phyloP scores from a whole-genome alignment of 1,284 basidiomycete species.

The Cutaneotrichosporon sp. region DNA sequence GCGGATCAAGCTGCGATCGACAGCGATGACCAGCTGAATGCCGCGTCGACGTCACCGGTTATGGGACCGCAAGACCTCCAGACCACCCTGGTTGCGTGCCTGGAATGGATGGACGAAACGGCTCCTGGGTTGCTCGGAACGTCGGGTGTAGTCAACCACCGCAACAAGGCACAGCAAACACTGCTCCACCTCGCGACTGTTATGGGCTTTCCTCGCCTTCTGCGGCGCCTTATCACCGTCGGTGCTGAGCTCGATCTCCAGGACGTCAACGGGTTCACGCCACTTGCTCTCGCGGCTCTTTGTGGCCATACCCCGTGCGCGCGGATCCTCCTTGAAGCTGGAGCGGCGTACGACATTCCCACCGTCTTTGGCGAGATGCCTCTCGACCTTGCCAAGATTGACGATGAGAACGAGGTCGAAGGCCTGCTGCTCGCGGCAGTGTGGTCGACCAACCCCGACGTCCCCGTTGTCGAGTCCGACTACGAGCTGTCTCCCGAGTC shows the following conservation, averaged over 20 bases:
- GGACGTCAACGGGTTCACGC: slow-evolving; percentile 87
- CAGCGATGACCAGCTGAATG: slow-evolving; percentile 3
- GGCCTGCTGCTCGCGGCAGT: slow-evolving; percentile 50
- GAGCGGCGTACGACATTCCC: slow-evolving; percentile 75
- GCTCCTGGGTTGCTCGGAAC: slow-evolving; percentile 48
- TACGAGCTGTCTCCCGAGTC: slow-evolving; percentile 14
- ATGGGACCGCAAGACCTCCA: slow-evolving; percentile 61
- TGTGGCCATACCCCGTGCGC: slow-evolving; percentile 68
- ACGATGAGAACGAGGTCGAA: slow-evolving; percentile 58
- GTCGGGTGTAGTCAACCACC: slow-evolving; percentile 65
- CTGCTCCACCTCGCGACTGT: slow-evolving; percentile 84
- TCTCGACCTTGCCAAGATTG: slow-evolving; percentile 69
- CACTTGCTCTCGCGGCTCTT: slow-evolving; percentile 83
- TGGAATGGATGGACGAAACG: slow-evolving; percentile 54
- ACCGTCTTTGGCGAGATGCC: slow-evolving; percentile 77
- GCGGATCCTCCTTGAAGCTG: slow-evolving; percentile 69
- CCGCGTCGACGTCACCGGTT: slow-evolving; percentile 44
- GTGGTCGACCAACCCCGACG: slow-evolving; percentile 36
- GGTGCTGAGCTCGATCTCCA: slow-evolving; percentile 78
- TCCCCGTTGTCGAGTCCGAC: slow-evolving; percentile 13
- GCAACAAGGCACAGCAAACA: slow-evolving; percentile 68
- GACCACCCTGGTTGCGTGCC: slow-evolving; percentile 72
- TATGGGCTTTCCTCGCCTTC: slow-evolving; percentile 73
- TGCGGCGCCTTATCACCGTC: slow-evolving; percentile 69
- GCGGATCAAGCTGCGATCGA: slow-evolving; percentile 36